These are phyloP conservation scores for Marasmius sp. DNA, from an alignment of 1,284 basidiomycete genomes.

Conservation along the genomic window DNA sequence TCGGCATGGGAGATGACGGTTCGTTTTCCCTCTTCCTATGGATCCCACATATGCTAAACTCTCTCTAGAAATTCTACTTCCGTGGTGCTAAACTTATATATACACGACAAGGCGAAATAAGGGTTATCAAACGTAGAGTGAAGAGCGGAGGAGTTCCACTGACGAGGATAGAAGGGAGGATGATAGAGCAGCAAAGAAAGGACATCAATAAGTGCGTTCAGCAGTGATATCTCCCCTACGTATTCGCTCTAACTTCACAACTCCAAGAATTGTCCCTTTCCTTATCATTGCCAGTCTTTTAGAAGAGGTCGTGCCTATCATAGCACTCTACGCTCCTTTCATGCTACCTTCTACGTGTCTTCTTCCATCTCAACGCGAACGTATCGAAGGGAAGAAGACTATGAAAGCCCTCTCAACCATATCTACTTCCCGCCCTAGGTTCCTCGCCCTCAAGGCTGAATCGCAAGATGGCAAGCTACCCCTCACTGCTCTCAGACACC, in stretches of 20 bases:
- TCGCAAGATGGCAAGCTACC: constrained; percentile 31
- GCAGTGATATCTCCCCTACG: neutral
- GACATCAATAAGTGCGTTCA: constrained; percentile 66
- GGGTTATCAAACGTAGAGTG: constrained; percentile 54
- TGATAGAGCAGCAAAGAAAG: constrained; percentile 61
- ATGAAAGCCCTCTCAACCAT: constrained; percentile 42
- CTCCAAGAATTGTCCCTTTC: constrained; percentile 75
- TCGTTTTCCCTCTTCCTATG: constrained; percentile 22
- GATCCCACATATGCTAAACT: constrained; percentile 5
- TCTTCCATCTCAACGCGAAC: constrained; percentile 77
- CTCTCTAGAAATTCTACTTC: constrained; percentile 73
- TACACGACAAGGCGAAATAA: constrained; percentile 53
- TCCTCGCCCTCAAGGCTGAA: constrained; percentile 30
- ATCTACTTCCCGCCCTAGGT: constrained; percentile 31
- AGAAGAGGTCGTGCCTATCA: constrained; percentile 82
- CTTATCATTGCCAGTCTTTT: constrained; percentile 71
- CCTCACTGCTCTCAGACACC: constrained; percentile 29
- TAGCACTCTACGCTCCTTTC: constrained; percentile 84
- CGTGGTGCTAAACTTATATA: constrained; percentile 71
- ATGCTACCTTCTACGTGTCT: constrained; percentile 87
- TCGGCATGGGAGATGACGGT: constrained; percentile 72
- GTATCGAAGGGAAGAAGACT: constrained; percentile 65
- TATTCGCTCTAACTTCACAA: constrained; percentile 2
- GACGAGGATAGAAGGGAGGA: constrained; percentile 63
- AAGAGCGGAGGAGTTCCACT: constrained; percentile 55